Evolutionary conservation across 2,329 filamentous ascomycete genomes (phyloP), one percentile per base, ranked within the genome.

Genomic region (Neophaeococcomyces aloes): DNA sequence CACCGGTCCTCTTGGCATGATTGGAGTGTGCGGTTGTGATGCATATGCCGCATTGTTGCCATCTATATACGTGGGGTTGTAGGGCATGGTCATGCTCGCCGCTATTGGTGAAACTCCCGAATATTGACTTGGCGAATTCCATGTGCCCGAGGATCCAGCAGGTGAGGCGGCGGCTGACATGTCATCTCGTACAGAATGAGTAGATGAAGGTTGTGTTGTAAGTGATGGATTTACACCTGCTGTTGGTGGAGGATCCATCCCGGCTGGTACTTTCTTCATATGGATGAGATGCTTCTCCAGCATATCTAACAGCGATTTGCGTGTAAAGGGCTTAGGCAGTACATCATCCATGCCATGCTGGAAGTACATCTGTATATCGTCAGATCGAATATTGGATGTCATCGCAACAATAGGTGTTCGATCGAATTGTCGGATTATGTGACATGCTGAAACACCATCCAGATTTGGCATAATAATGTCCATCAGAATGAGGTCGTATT

Each of bases 281-380:
- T 87, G 82, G n/a, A 78, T 74, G 38, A 96, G 71, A 59, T 95
- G 86, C 59, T 89, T 93, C 63, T 91, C 85, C 23, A 98, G 72
- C 66, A 94, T 83, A 52, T 82, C 79, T 44, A 86, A 73, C 69
- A 91, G 85, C 30, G 83, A 85, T 53, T 87, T 83, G 56, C 83
- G 82, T 3, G 91, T 98, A 61, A 98, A 98, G 0, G 91, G 91
- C 60, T 98, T 98, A 0, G 91, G 89, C 48, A 98, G 69, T 14
- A 98, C 89, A 58, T 94, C 91, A 58, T 94, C 93, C 88, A 98
- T 95, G 33, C 89, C 91, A 66, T 94, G 88, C 57, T 89, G 81
- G 67, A 95, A 96, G 61, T 98, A 98, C 67, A 93, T 88, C 42
- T 89, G 85, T 49, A 96, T 93, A 60, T 98, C 91, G 57, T 95